A percentile compares a stretch with the other conserved stretches of the same genome.
Conservation (phyloP, 176 grass and related monocot genomes). For the Guadua angustifolia region DNA sequence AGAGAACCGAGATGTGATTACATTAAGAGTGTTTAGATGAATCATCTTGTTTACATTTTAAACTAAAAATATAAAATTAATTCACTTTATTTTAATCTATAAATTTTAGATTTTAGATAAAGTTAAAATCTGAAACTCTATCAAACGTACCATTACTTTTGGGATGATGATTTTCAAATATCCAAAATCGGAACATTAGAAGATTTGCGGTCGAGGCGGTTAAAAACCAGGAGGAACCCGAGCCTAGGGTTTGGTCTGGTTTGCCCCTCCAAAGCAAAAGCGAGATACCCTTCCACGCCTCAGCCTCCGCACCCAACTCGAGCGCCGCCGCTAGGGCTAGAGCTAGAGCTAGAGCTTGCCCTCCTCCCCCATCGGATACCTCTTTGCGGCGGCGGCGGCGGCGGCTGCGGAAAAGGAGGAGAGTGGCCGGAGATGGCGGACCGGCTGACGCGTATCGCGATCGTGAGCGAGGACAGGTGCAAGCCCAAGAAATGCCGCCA, state of each 20-base stretch:
- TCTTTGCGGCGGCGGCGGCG: conserved; percentile 16
- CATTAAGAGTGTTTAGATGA: too few species aligned
- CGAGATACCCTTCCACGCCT: conserved; percentile 14
- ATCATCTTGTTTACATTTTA: too few species aligned
- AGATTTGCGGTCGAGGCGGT: too few species aligned
- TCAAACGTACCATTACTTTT: too few species aligned
- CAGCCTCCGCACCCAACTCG: conserved; percentile 21
- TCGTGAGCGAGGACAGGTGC: conserved; percentile 88
- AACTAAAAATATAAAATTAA: too few species aligned
- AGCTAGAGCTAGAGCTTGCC: not conserved
- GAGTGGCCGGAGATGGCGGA: conserved; percentile 61
- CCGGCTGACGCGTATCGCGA: conserved; percentile 85
- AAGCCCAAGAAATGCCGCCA: conserved; percentile 98
- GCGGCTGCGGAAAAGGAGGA: not conserved
- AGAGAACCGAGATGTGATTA: too few species aligned
- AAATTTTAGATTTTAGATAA: too few species aligned
- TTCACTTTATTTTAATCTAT: too few species aligned
- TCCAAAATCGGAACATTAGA: too few species aligned
- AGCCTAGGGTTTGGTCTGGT: conserved; percentile 50
- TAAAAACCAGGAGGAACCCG: not conserved
- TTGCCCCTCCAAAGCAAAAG: conserved; percentile 5
- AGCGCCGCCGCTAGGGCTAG: conserved; percentile 35
- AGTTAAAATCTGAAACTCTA: too few species aligned
- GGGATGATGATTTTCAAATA: too few species aligned
- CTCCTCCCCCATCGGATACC: not conserved